These are phyloP conservation scores for Setaria italica DNA, from an alignment of 202 grass and related monocot genomes.

Conservation along the genomic window DNA sequence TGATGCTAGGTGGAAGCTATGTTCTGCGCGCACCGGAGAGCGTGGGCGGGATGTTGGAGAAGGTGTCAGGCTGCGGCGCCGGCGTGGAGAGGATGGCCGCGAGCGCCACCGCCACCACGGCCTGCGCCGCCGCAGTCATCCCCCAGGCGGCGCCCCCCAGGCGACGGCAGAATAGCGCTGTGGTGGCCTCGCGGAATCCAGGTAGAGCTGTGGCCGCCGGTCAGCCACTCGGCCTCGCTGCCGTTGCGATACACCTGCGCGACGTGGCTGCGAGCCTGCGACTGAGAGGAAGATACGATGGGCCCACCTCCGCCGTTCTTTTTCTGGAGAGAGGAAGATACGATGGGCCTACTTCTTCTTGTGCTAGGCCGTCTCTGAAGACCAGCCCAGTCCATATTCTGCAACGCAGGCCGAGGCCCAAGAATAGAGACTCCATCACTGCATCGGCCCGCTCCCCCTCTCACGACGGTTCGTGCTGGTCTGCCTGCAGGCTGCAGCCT, in stretches of 20 bases:
- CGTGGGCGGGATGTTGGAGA: constrained; percentile 70
- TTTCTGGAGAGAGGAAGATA: not conserved
- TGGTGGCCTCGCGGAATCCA: constrained; percentile 1
- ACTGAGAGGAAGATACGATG: not conserved
- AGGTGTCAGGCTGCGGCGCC: constrained; percentile 59
- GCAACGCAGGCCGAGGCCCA: too few species aligned
- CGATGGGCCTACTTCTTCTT: too few species aligned
- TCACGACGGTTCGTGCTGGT: too few species aligned
- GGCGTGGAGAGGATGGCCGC: constrained; percentile 67
- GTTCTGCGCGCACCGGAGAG: constrained; percentile 55
- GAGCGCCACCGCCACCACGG: constrained; percentile 52
- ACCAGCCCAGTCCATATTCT: not conserved
- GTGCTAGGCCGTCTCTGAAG: not conserved
- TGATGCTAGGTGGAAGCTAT: not conserved
- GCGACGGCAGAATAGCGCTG: not conserved
- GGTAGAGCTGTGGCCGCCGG: not conserved
- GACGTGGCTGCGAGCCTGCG: not conserved
- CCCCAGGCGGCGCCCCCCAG: too few species aligned
- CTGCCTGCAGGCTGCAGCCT: too few species aligned
- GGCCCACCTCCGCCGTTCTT: not conserved
- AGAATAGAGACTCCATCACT: too few species aligned
- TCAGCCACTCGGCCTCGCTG: not conserved
- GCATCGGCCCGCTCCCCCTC: too few species aligned
- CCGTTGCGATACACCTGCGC: not conserved
- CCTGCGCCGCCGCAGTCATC: constrained; percentile 26